Evolutionary conservation across 345 rosid species (phyloP).

Genomic region (Euphorbia pulcherrima): DNA sequence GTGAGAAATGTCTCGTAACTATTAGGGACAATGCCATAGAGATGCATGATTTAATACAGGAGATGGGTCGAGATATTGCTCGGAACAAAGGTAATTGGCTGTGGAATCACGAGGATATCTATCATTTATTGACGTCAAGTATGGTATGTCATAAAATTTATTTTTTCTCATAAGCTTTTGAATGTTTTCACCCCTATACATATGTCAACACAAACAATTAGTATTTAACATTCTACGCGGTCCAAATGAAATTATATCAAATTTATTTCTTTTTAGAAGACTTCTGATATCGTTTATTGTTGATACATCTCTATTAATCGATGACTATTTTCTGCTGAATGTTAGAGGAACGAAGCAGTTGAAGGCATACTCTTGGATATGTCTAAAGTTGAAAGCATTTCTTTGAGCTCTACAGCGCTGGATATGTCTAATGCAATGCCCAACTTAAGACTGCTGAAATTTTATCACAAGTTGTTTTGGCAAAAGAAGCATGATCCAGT

Average conservation of each 20-base stretch:
- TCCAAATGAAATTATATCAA: too few relatives aligned
- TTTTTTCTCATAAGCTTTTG: background rate
- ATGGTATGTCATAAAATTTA: background rate
- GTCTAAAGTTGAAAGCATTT: background rate
- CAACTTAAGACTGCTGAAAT: too few relatives aligned
- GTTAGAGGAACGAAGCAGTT: conserved; percentile 20
- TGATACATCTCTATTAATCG: background rate
- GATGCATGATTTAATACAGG: too few relatives aligned
- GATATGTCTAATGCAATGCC: conserved; percentile 7
- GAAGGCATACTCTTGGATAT: conserved; percentile 10
- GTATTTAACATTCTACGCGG: background rate
- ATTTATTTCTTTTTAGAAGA: too few relatives aligned
- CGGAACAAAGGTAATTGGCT: too few relatives aligned
- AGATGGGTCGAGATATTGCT: too few relatives aligned
- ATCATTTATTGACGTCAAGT: too few relatives aligned
- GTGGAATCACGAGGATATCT: too few relatives aligned
- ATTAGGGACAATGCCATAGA: background rate
- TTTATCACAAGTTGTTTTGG: too few relatives aligned
- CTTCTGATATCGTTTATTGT: background rate
- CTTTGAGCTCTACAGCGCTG: conserved; percentile 1
- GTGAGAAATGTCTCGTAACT: conserved; percentile 6
- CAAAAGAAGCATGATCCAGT: background rate
- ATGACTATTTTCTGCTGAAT: background rate
- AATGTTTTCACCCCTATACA: background rate
- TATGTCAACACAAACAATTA: conserved; percentile 5